These are phyloP conservation scores for Rhododendron vialii DNA, from an alignment of 148 eudicot genomes.

Conservation along the genomic window DNA sequence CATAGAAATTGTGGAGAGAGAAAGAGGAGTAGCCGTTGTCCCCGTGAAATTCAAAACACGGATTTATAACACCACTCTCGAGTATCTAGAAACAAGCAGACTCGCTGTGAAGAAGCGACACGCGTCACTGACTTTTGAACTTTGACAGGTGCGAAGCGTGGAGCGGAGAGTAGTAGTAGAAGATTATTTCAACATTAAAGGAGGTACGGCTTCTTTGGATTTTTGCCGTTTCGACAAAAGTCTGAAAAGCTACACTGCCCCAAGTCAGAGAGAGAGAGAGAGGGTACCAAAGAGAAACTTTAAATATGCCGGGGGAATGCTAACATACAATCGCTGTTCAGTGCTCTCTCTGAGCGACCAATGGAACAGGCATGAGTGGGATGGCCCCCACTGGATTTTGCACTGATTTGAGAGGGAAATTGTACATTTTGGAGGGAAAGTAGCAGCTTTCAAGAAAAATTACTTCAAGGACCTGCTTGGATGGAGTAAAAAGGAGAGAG, in stretches of 20 bases:
- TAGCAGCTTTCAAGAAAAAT: not conserved
- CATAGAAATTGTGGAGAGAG: not conserved
- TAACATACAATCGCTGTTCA: not conserved
- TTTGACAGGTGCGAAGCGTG: not conserved
- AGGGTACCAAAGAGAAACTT: not conserved
- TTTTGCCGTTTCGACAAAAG: not conserved
- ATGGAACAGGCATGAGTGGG: not conserved
- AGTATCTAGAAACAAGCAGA: not conserved
- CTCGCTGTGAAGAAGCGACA: not conserved
- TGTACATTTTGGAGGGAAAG: not conserved
- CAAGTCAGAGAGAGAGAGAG: not conserved
- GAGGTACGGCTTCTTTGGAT: not conserved
- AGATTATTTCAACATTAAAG: not conserved
- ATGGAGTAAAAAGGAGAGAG: no score
- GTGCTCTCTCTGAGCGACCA: not conserved
- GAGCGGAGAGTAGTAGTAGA: not conserved
- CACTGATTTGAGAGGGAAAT: not conserved
- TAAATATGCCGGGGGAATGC: not conserved
- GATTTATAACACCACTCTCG: not conserved
- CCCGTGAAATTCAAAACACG: not conserved
- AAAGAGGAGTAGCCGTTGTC: not conserved
- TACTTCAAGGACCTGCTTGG: no score
- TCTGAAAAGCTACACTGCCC: not conserved
- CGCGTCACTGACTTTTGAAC: not conserved
- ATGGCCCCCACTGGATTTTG: not conserved